Percentiles rank a stretch among this genome's conserved stretches.
Evolutionary conservation across 2,329 filamentous ascomycete species (phyloP).

Genomic region (Trichoderma breve): DNA sequence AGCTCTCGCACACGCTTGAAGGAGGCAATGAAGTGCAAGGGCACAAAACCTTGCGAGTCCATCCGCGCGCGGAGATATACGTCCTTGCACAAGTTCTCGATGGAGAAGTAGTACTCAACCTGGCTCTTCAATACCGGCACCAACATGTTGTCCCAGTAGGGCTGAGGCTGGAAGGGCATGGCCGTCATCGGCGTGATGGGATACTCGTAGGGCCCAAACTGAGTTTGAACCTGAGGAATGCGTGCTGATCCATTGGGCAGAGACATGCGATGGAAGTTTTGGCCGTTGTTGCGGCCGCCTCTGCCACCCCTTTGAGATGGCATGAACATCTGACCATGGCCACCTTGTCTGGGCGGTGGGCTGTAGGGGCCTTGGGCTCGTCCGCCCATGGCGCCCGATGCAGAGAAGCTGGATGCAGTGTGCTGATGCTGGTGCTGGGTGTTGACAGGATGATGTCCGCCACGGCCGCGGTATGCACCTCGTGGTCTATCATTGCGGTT

Average conservation of each 20-base stretch:
- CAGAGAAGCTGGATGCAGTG: constrained; percentile 31
- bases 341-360: constrained; percentile 44
- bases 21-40: constrained; percentile 71
- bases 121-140: constrained; percentile 46
- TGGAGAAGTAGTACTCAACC: constrained; percentile 94
- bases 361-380: constrained; percentile 43
- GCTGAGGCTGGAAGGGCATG: constrained; percentile 38
- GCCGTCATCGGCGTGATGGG: constrained; percentile 40
- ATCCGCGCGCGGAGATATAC: constrained; percentile 84
- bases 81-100: constrained; percentile 94
- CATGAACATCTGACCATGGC: constrained; percentile 37
- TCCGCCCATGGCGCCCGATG: constrained; percentile 36
- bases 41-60: constrained; percentile 93
- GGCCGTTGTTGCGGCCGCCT: constrained; percentile 34
- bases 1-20: constrained; percentile 68
- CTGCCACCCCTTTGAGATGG: constrained; percentile 37
- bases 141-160: constrained; percentile 53
- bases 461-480: constrained; percentile 47
- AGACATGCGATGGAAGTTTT: constrained; percentile 41
- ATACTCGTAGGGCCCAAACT: constrained; percentile 41
- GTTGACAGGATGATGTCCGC: constrained; percentile 41
- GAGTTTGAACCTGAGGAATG: constrained; percentile 38
- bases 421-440: constrained; percentile 38
- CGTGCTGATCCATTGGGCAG: constrained; percentile 38
- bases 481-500: constrained; percentile 42